Conservation (phyloP, 1,284 basidiomycete genomes). For the Ustilago shanxiensis region DNA sequence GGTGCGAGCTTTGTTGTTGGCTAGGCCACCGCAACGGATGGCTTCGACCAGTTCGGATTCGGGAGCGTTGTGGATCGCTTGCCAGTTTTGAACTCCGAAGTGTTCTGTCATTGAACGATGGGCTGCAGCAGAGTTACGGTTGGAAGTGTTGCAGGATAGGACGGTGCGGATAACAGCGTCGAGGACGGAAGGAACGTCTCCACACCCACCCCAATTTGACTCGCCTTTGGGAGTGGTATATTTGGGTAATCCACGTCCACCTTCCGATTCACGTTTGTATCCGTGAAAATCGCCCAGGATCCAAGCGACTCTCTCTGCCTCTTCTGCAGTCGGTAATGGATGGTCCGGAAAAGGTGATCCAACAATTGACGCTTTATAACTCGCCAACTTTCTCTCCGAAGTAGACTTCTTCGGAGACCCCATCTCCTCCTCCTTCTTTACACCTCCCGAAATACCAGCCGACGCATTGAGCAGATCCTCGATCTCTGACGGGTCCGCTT, state of each 20-base stretch:
- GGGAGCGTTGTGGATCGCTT: slow-evolving; percentile 75
- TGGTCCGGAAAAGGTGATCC: slow-evolving; percentile 56
- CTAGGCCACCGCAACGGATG: slow-evolving; percentile 79
- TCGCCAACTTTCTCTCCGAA: slow-evolving; percentile 52
- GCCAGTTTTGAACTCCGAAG: slow-evolving; percentile 78
- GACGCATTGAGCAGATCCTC: slow-evolving; percentile 14
- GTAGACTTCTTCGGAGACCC: slow-evolving; percentile 27
- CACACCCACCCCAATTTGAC: slow-evolving; percentile 56
- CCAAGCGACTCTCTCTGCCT: slow-evolving; percentile 60
- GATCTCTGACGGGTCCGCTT: slow-evolving; percentile 15
- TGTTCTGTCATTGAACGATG: slow-evolving; percentile 75
- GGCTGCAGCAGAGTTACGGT: slow-evolving; percentile 77
- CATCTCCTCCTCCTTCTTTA: slow-evolving; percentile 18
- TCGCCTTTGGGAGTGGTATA: slow-evolving; percentile 38
- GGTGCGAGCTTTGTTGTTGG: slow-evolving; percentile 79
- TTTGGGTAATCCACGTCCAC: slow-evolving; percentile 43
- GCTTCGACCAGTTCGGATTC: slow-evolving; percentile 75
- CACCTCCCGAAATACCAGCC: neutral
- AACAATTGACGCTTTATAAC: slow-evolving; percentile 46
- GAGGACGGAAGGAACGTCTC: slow-evolving; percentile 72
- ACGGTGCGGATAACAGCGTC: slow-evolving; percentile 81
- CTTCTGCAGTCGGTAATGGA: slow-evolving; percentile 49
- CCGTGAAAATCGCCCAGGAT: slow-evolving; percentile 61
- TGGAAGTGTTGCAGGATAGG: slow-evolving; percentile 81
- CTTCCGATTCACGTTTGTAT: slow-evolving; percentile 49